Conservation (phyloP, 1,139 yeast species). For the Keqinozyma sinolaborantium region DNA sequence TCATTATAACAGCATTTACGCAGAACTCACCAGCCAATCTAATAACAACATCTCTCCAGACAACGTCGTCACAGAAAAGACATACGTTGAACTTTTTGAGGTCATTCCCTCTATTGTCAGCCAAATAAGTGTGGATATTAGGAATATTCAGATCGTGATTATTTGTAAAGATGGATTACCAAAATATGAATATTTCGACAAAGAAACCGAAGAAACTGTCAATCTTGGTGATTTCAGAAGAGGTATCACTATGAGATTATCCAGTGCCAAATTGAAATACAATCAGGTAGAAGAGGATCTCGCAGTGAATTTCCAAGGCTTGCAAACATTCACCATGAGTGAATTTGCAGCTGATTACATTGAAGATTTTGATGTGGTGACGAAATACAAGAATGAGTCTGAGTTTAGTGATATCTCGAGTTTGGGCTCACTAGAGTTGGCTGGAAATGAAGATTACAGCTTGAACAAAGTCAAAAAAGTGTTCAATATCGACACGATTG, state of each 20-base stretch:
- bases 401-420: slow-evolving; percentile 36
- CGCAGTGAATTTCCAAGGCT: slow-evolving; percentile 13
- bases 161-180: slow-evolving; percentile 45
- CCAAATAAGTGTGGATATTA: slow-evolving; percentile 22
- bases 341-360: slow-evolving; percentile 35
- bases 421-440: slow-evolving; percentile 23
- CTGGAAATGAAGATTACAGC: slow-evolving; percentile 16
- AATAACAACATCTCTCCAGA: slow-evolving; percentile 1
- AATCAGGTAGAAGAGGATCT: slow-evolving; percentile 21
- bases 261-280: slow-evolving; percentile 19
- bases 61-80: neutral
- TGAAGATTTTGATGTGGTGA: slow-evolving; percentile 32
- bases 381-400: slow-evolving; percentile 15
- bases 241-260: slow-evolving; percentile 32
- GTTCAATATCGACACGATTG: slow-evolving; percentile 24
- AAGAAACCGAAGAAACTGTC: slow-evolving; percentile 18
- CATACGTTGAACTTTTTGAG: slow-evolving; percentile 24
- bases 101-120: slow-evolving; percentile 27
- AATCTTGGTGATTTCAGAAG: slow-evolving; percentile 39
- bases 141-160: slow-evolving; percentile 30
- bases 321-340: slow-evolving; percentile 37
- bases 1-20: slow-evolving; percentile 24
- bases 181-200: slow-evolving; percentile 24
- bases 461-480: slow-evolving; percentile 33
- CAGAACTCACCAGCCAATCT: slow-evolving; percentile 7